A percentile compares a stretch with the other conserved stretches of the same genome.
Conservation (phyloP, 2,329 filamentous ascomycete species). For the Incumbomyces delicatus region DNA sequence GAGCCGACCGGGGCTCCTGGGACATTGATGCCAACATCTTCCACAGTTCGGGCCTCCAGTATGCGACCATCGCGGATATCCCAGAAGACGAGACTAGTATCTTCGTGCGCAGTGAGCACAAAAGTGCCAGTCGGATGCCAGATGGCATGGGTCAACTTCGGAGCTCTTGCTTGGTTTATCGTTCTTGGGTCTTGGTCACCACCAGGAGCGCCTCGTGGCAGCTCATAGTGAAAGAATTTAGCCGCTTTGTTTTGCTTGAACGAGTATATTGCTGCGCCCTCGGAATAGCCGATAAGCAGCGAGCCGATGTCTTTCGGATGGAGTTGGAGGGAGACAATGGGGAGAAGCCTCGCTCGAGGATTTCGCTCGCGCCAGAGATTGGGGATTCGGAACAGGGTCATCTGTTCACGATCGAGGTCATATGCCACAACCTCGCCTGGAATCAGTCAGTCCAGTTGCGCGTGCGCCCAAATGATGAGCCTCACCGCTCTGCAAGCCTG, state of each 20-base stretch:
- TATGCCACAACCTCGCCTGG: constrained; percentile 77
- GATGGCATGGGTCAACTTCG: constrained; percentile 68
- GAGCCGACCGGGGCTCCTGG: constrained; percentile 41
- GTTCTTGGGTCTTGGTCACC: constrained; percentile 53
- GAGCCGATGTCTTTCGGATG: constrained; percentile 90
- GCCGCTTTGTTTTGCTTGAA: constrained; percentile 81
- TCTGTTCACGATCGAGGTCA: constrained; percentile 71
- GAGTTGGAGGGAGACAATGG: constrained; percentile 68
- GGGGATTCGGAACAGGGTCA: constrained; percentile 70
- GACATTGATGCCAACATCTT: constrained; percentile 63
- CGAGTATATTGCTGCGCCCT: constrained; percentile 81
- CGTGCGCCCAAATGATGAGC: constrained; percentile 2
- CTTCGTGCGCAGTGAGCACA: constrained; percentile 75
- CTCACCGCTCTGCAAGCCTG: constrained; percentile 64
- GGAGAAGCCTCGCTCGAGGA: constrained; percentile 53
- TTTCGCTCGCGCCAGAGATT: constrained; percentile 76
- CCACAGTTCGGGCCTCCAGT: constrained; percentile 71
- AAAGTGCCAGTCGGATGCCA: constrained; percentile 97
- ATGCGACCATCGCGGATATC: constrained; percentile 80
- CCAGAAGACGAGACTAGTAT: constrained; percentile 89
- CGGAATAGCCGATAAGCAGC: constrained; percentile 78
- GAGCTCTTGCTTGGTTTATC: constrained; percentile 52
- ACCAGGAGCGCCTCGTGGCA: constrained; percentile 76
- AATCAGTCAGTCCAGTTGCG: constrained; percentile 10
- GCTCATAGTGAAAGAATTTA: constrained; percentile 72